Percentiles rank a stretch among this genome's conserved stretches.
Evolutionary conservation across 345 rosid genomes (phyloP).

Genomic region (Acer campestre): DNA sequence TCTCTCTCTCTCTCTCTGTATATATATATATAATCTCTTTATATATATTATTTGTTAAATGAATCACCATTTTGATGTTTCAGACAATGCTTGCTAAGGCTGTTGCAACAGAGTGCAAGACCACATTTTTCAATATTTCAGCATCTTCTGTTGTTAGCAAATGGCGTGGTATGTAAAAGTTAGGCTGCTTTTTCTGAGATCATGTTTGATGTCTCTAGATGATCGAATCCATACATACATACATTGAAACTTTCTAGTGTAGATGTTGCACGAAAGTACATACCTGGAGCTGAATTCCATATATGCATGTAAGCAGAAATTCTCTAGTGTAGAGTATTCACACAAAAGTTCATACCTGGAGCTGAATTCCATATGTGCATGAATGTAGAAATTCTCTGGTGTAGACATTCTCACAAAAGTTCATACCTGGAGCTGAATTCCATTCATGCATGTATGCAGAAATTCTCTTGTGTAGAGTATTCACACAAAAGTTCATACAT

Average conservation of each 20-base stretch:
- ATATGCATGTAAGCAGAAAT: too few relatives aligned
- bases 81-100: slow-evolving; percentile 99
- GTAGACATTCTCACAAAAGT: neutral
- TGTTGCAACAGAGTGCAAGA: slow-evolving; percentile 97
- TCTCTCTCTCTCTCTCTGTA: neutral
- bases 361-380: neutral
- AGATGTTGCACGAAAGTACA: too few relatives aligned
- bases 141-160: slow-evolving; percentile 99
- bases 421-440: too few relatives aligned
- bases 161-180: slow-evolving; percentile 78
- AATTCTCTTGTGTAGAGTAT: too few relatives aligned
- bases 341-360: neutral
- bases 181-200: neutral
- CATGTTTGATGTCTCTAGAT: neutral
- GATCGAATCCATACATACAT: too few relatives aligned
- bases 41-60: slow-evolving; percentile 2
- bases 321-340: too few relatives aligned
- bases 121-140: slow-evolving; percentile 95
- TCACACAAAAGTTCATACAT: neutral
- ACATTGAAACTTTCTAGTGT: too few relatives aligned
- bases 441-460: too few relatives aligned
- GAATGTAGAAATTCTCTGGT: neutral
- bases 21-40: neutral
- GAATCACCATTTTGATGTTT: slow-evolving; percentile 22
- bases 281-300: too few relatives aligned